Evolutionary conservation across 352 stramenopile genomes (phyloP).

Genomic region (Pythium scleroteichum): DNA sequence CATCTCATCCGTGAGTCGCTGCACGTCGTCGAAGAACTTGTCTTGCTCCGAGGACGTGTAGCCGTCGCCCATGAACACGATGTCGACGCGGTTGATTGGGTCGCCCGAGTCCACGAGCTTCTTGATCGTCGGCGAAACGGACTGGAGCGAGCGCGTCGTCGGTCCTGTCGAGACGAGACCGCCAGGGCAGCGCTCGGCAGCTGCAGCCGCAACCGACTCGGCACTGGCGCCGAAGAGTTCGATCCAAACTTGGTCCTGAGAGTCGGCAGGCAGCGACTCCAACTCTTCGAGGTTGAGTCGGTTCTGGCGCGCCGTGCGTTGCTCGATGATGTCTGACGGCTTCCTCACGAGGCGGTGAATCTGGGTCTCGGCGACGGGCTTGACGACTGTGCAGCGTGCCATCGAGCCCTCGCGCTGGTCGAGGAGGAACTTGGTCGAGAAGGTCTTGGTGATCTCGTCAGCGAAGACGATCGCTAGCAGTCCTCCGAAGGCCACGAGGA

Average conservation of each 20-base stretch:
- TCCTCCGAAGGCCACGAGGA: no score
- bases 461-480: no score
- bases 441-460: conserved; percentile 1
- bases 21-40: conserved; percentile 35
- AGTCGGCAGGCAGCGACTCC: not conserved
- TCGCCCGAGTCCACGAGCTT: conserved; percentile 38
- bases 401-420: not conserved
- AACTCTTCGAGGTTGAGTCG: not conserved
- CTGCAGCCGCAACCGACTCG: not conserved
- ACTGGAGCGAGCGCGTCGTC: not conserved
- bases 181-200: conserved; percentile 13
- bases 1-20: conserved; percentile 35
- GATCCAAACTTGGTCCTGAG: not conserved
- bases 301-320: conserved; percentile 9
- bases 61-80: conserved; percentile 41
- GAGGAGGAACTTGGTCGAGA: conserved; percentile 12
- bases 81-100: conserved; percentile 32
- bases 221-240: conserved; percentile 9
- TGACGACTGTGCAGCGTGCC: conserved; percentile 7
- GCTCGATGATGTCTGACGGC: conserved; percentile 9
- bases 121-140: no score
- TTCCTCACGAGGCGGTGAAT: conserved; percentile 3
- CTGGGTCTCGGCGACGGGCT: conserved; percentile 1
- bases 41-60: conserved; percentile 29
- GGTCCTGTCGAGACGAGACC: not conserved